These are phyloP conservation scores for Fomitopsis palustris DNA, from an alignment of 1,284 basidiomycete species.

Conservation along the genomic window DNA sequence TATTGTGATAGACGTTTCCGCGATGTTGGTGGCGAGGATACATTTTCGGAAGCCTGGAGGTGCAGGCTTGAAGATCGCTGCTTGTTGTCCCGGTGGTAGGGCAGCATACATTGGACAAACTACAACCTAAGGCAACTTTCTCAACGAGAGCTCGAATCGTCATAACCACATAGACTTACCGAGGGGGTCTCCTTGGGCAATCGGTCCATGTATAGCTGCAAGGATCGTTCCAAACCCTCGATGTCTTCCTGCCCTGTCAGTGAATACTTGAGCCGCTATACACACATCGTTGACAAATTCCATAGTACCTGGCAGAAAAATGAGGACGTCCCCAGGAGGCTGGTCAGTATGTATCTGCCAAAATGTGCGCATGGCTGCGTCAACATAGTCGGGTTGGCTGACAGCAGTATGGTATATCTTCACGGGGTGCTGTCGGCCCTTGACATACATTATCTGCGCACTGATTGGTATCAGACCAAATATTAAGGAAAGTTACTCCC, in stretches of 20 bases:
- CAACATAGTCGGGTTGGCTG: slow-evolving; percentile 83
- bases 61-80: slow-evolving; percentile 72
- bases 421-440: slow-evolving; percentile 93
- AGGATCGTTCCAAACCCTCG: slow-evolving; percentile 77
- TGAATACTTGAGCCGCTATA: background rate
- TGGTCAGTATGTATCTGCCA: slow-evolving; percentile 86
- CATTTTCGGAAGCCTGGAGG: slow-evolving; percentile 80
- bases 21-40: slow-evolving; percentile 93
- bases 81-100: slow-evolving; percentile 75
- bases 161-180: slow-evolving; percentile 35
- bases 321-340: slow-evolving; percentile 84
- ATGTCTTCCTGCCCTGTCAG: slow-evolving; percentile 90
- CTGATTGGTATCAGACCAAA: slow-evolving; percentile 36
- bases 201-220: slow-evolving; percentile 62
- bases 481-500: no score
- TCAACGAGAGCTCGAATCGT: no score
- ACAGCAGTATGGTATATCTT: slow-evolving; percentile 71
- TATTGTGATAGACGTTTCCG: slow-evolving; percentile 98
- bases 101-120: slow-evolving; percentile 84
- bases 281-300: background rate
- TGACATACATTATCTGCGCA: slow-evolving; percentile 85
- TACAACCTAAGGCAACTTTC: slow-evolving; percentile 47
- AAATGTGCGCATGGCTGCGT: slow-evolving; percentile 86
- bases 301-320: slow-evolving; percentile 81
- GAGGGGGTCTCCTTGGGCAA: slow-evolving; percentile 52